Conservation (phyloP, 140 eudicot genomes). For the Stevia rebaudiana region DNA sequence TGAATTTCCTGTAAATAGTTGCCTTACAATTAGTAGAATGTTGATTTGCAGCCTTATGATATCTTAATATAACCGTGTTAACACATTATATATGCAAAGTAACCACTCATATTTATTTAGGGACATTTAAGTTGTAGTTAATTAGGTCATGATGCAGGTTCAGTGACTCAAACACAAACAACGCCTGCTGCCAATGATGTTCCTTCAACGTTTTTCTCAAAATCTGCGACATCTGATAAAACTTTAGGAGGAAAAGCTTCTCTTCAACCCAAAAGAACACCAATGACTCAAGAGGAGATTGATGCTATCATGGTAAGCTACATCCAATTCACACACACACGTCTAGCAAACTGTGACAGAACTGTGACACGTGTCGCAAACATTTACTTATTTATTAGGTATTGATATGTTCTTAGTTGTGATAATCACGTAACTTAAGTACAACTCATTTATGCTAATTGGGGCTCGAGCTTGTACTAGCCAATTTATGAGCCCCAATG, state of each 20-base stretch:
- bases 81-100: not conserved
- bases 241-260: conserved; percentile 76
- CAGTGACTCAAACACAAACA: conserved; percentile 38
- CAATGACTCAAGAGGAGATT: conserved; percentile 80
- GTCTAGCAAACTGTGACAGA: too few relatives aligned
- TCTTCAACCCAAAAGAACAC: conserved; percentile 92
- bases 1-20: not conserved
- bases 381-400: too few relatives aligned
- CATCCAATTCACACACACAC: not conserved
- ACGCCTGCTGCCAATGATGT: conserved; percentile 35
- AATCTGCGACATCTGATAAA: conserved; percentile 41
- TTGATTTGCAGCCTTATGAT: not conserved
- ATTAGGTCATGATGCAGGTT: conserved; percentile 30
- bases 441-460: not conserved
- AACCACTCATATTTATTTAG: not conserved
- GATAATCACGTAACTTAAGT: not conserved
- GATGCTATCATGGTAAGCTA: conserved; percentile 69
- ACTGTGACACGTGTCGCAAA: too few relatives aligned
- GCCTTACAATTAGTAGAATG: not conserved
- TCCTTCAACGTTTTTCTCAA: conserved; percentile 50
- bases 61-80: not conserved
- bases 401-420: too few relatives aligned
- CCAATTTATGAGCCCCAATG: not conserved
- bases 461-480: not conserved
- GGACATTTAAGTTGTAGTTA: conserved; percentile 1